phyloP scores from a whole-genome alignment of 2,329 filamentous ascomycete species.

The Xenoacremonium recifei region DNA sequence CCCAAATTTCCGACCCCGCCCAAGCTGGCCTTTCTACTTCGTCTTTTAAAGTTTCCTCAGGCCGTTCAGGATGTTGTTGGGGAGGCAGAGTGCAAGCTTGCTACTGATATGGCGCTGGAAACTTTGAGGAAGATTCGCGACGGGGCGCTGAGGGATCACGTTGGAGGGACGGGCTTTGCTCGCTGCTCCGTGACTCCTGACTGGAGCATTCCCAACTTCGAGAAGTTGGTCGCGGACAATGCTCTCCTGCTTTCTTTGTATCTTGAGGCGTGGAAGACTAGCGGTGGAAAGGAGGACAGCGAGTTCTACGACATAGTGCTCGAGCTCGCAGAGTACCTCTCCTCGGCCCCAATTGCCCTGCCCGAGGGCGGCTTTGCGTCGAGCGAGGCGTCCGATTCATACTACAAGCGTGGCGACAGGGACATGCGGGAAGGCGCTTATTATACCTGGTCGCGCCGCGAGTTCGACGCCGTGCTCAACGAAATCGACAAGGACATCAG shows the following conservation, averaged over 20 bases:
- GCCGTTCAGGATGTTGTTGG: slow-evolving; percentile 88
- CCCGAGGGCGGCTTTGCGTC: slow-evolving; percentile 76
- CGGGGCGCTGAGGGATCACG: slow-evolving; percentile 54
- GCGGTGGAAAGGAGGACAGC: slow-evolving; percentile 49
- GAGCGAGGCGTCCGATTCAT: slow-evolving; percentile 87
- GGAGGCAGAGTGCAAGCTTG: slow-evolving; percentile 69
- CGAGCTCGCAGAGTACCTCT: slow-evolving; percentile 85
- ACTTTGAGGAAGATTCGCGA: slow-evolving; percentile 73
- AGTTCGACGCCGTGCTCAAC: slow-evolving; percentile 73
- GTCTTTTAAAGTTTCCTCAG: slow-evolving; percentile 67
- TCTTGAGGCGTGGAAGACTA: slow-evolving; percentile 76
- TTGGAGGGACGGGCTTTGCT: slow-evolving; percentile 53
- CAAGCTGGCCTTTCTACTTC: slow-evolving; percentile 79
- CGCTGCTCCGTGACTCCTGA: slow-evolving; percentile 88
- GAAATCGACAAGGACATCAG: slow-evolving; percentile 54
- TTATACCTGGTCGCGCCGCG: slow-evolving; percentile 89
- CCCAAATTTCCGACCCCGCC: slow-evolving; percentile 90
- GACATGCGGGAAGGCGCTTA: slow-evolving; percentile 90
- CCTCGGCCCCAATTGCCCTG: slow-evolving; percentile 65
- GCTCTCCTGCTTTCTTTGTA: slow-evolving; percentile 81
- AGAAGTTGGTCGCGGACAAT: slow-evolving; percentile 96
- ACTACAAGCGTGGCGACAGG: slow-evolving; percentile 68
- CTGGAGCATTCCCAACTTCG: slow-evolving; percentile 94
- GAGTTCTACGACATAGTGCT: slow-evolving; percentile 77
- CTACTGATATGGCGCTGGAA: slow-evolving; percentile 74